Conservation (phyloP, 1,284 basidiomycete genomes). For the Trametes hirsuta region DNA sequence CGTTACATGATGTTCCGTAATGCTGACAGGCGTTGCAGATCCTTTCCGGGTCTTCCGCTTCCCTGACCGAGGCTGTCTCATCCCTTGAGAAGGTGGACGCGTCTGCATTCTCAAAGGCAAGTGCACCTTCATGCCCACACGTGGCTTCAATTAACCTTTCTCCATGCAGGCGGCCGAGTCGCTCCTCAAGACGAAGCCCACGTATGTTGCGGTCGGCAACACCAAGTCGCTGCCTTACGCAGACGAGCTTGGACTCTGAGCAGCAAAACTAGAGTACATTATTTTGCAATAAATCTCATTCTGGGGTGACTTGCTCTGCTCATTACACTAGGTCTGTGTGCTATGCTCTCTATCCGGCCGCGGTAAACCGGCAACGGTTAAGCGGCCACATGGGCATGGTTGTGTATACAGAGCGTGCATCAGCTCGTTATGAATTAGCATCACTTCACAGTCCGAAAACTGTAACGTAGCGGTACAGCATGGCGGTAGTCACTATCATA, state of each 20-base stretch:
- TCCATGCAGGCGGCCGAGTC: slow-evolving; percentile 30
- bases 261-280: slow-evolving; percentile 30
- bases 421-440: too few species aligned
- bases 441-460: too few species aligned
- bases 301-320: not conserved
- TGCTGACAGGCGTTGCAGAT: slow-evolving; percentile 46
- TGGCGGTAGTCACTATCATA: too few species aligned
- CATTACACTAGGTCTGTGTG: not conserved
- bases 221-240: slow-evolving; percentile 76
- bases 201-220: slow-evolving; percentile 86
- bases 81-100: slow-evolving; percentile 66
- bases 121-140: not conserved
- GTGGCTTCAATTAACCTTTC: slow-evolving; percentile 6
- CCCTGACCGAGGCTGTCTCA: slow-evolving; percentile 56
- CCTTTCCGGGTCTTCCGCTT: slow-evolving; percentile 56
- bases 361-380: too few species aligned
- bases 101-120: slow-evolving; percentile 65
- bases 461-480: too few species aligned
- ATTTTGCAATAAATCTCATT: slow-evolving; percentile 21
- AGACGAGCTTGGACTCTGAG: slow-evolving; percentile 78
- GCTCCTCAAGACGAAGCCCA: slow-evolving; percentile 76
- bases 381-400: too few species aligned
- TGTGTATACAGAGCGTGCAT: too few species aligned
- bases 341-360: not conserved
- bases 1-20: not conserved